Conservation (phyloP, 23 red algal genomes). For the Gracilaria vermiculophylla region DNA sequence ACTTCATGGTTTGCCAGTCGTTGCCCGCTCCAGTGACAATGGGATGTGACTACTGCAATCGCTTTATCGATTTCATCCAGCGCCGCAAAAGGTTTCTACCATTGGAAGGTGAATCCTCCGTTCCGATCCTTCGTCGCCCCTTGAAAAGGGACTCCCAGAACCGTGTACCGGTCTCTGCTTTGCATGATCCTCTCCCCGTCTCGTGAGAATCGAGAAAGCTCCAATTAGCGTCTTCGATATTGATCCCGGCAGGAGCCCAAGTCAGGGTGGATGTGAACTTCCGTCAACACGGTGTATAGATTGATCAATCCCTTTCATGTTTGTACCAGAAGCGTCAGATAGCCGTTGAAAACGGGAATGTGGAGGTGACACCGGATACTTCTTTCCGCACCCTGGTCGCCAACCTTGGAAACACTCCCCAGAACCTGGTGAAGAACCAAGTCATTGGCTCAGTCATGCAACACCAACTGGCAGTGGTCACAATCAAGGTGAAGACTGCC, state of each 20-base stretch:
- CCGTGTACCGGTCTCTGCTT: not conserved
- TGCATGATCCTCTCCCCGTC: not conserved
- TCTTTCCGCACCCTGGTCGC: not conserved
- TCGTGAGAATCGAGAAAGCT: not conserved
- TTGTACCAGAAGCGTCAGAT: not conserved
- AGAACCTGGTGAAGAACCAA: no score
- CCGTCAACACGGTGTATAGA: not conserved
- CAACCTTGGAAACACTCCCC: not conserved
- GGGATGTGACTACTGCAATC: not conserved
- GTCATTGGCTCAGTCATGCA: no score
- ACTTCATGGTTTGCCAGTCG: not conserved
- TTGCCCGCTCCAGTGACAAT: not conserved
- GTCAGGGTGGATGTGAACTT: not conserved
- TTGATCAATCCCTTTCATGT: not conserved
- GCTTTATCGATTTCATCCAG: not conserved
- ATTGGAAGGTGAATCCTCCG: no score
- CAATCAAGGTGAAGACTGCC: no score
- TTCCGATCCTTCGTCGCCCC: not conserved
- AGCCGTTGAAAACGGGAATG: not conserved
- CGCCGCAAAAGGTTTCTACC: not conserved
- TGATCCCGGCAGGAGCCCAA: not conserved
- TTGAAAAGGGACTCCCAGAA: not conserved
- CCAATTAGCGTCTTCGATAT: not conserved
- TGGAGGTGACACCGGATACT: not conserved
- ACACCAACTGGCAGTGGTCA: no score